phyloP scores from a whole-genome alignment of 805 yeast species.

The Candida chauliodis region DNA sequence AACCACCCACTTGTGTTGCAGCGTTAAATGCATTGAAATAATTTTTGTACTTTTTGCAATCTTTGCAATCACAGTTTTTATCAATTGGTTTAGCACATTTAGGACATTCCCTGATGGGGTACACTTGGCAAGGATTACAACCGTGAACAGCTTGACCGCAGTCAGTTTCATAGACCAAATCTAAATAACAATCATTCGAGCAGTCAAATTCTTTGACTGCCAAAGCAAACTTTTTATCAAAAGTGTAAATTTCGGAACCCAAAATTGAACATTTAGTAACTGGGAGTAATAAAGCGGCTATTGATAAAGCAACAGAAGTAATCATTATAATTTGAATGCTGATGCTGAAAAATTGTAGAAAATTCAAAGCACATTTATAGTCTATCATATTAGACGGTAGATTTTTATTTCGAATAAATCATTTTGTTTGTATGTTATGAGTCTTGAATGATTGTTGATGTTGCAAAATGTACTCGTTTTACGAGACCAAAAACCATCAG shows the following conservation, averaged over 20 bases:
- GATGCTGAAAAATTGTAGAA: not conserved
- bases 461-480: too few species aligned
- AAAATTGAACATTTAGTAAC: not conserved
- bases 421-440: too few species aligned
- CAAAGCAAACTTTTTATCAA: slow-evolving; percentile 3
- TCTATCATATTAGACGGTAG: too few species aligned
- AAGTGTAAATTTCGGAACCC: slow-evolving; percentile 1
- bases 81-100: not conserved
- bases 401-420: too few species aligned
- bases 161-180: slow-evolving; percentile 5
- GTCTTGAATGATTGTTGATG: too few species aligned
- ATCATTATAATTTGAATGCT: too few species aligned
- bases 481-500: too few species aligned
- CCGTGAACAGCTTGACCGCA: slow-evolving; percentile 4
- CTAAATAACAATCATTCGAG: not conserved
- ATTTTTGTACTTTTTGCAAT: not conserved
- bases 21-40: not conserved
- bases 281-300: slow-evolving; percentile 2
- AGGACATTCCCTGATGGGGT: slow-evolving; percentile 1
- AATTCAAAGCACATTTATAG: too few species aligned
- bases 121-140: not conserved
- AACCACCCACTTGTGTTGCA: not conserved
- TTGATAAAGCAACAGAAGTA: too few species aligned
- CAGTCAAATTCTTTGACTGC: slow-evolving; percentile 4
- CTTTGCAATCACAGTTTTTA: not conserved